These are phyloP conservation scores for Ceratocystis cacaofunesta DNA, from an alignment of 2,329 filamentous ascomycete genomes.

Conservation along the genomic window DNA sequence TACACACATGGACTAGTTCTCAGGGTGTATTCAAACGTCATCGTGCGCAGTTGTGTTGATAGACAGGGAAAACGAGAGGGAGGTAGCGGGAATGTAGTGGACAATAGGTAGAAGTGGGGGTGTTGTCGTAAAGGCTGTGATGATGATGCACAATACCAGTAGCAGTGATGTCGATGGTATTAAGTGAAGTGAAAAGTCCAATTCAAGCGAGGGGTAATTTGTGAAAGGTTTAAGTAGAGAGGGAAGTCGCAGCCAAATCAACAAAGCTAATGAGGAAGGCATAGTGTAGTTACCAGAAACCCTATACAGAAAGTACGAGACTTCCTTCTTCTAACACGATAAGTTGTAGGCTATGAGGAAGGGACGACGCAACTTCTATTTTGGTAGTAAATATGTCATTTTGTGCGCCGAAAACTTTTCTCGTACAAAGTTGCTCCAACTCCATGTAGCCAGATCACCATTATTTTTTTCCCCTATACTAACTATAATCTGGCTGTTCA, in stretches of 20 bases:
- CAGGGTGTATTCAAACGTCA: constrained; percentile 2
- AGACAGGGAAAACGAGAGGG: not conserved
- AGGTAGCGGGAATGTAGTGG: not conserved
- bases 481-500: not conserved
- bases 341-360: not conserved
- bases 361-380: not conserved
- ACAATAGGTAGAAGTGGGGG: not conserved
- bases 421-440: not conserved
- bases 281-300: not conserved
- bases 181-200: not conserved
- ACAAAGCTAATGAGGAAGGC: not conserved
- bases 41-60: not conserved
- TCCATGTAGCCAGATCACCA: not conserved
- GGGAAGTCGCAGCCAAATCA: not conserved
- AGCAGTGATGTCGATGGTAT: not conserved
- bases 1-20: constrained; percentile 7
- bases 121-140: not conserved
- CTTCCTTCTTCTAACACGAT: not conserved
- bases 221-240: not conserved
- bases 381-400: not conserved
- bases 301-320: not conserved
- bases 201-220: not conserved
- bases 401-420: not conserved
- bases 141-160: not conserved
- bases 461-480: not conserved